These are phyloP conservation scores for Trichoderma simmonsii DNA, from an alignment of 2,329 filamentous ascomycete genomes.

Conservation along the genomic window DNA sequence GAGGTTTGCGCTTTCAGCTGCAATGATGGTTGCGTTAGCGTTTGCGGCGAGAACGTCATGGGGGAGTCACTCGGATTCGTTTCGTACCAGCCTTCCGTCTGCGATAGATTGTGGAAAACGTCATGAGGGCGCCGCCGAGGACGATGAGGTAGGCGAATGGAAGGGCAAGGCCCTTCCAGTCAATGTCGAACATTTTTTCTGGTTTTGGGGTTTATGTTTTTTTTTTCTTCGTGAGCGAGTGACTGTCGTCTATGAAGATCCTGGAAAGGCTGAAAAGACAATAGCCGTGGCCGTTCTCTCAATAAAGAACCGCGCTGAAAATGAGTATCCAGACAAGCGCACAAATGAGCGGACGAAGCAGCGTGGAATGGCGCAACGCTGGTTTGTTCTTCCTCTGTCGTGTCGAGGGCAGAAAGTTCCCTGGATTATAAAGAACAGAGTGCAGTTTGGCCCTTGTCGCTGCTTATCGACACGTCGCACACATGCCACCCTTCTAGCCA, in stretches of 20 bases:
- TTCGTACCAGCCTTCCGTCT: slow-evolving; percentile 76
- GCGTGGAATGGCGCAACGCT: not conserved
- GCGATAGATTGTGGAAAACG: slow-evolving; percentile 89
- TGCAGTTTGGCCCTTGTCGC: not conserved
- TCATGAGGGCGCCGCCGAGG: slow-evolving; percentile 81
- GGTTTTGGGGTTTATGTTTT: not conserved
- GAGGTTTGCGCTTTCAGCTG: slow-evolving; percentile 76
- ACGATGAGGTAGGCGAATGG: slow-evolving; percentile 88
- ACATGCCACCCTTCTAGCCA: slow-evolving; percentile 24
- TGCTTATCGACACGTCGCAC: slow-evolving; percentile 20
- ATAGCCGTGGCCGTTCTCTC: not conserved
- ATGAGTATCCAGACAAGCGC: not conserved
- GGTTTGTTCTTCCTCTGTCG: not conserved
- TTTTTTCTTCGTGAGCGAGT: not conserved
- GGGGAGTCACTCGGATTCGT: not conserved
- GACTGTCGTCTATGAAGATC: not conserved
- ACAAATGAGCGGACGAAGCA: slow-evolving; percentile 8
- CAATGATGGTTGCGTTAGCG: not conserved
- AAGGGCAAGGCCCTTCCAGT: slow-evolving; percentile 83
- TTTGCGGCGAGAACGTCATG: not conserved
- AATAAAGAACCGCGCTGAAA: not conserved
- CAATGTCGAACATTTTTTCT: slow-evolving; percentile 49
- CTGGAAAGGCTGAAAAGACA: not conserved
- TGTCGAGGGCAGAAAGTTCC: not conserved
- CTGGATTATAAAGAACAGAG: slow-evolving; percentile 10